Evolutionary conservation across 1,284 basidiomycete genomes (phyloP), one percentile per base, ranked within the genome.

Genomic region (Stereum hirsutum): DNA sequence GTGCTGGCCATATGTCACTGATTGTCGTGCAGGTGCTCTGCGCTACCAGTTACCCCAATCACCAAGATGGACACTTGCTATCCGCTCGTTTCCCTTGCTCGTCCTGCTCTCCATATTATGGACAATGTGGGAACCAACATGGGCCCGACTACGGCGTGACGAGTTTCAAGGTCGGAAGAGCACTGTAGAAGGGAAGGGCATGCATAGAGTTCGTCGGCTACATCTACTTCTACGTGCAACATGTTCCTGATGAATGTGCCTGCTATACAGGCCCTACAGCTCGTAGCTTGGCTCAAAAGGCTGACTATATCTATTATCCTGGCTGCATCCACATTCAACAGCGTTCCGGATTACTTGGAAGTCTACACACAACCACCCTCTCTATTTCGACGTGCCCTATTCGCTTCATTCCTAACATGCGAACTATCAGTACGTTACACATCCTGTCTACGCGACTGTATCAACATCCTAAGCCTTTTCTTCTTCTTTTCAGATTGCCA

Each of bases 121-220:
- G 76, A 75, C 75, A 0, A 74, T 70, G 2, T 89, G 86, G 86
- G 78, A 89, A 54, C 86, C 84, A 5, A 84, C 81, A 14, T 88
- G 85, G 54, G 64, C 71, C 5, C 66, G 71, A 2, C 63, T 75
- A 41, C 70, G 71, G 49, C 69, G 65, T 49, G 77, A 80, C 8
- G 68, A 72, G 52, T 61, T 73, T 36, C 81, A 86, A 62, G 84
- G 85, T 2, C 74, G 81, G 17, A 70, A 77, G 47, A 66, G 88
- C 15, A 72, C 78, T 28, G 62, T 84, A 32, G 69, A 66, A 30
- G 82, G 85, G 17, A 83, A 78, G 56, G 59, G 58, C 11, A 57
- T 58, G 49, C 84, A 88, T 54, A 75, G 74, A 50, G 85, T 83
- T 57, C 46, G 80, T 61, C 28, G 19, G 20, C 11, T 23, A 30